phyloP scores from a whole-genome alignment of 208 protist species.

The Acanthamoeba quina region DNA sequence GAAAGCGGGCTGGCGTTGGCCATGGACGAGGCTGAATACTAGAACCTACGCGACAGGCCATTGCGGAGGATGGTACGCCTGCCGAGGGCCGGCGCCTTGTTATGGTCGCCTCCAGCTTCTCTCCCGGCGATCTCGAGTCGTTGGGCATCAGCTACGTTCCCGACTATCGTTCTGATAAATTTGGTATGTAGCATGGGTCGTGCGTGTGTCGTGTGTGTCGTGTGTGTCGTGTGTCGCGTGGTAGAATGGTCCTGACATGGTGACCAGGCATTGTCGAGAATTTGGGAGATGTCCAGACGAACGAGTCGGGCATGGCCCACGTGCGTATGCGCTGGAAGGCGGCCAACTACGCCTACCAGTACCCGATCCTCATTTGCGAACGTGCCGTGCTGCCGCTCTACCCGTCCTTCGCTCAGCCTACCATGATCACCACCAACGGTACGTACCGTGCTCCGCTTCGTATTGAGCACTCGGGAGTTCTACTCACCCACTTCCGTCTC shows the following conservation, averaged over 20 bases:
- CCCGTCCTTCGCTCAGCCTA: background rate
- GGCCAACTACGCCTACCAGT: conserved; percentile 44
- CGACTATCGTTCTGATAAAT: conserved; percentile 30
- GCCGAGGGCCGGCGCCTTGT: background rate
- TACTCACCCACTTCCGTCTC: background rate
- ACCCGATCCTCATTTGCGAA: conserved; percentile 22
- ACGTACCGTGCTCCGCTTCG: too few relatives aligned
- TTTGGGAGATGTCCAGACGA: background rate
- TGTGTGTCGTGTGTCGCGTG: background rate
- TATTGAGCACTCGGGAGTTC: too few relatives aligned
- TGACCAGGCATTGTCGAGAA: conserved; percentile 38
- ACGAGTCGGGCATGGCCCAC: background rate
- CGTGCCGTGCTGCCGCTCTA: background rate
- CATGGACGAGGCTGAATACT: background rate
- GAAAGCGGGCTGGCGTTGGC: too few relatives aligned
- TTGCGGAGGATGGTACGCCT: background rate
- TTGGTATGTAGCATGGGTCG: background rate
- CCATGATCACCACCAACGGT: conserved; percentile 23
- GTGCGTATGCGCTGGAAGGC: conserved; percentile 24
- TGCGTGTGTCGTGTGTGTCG: too few relatives aligned
- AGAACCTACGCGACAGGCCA: background rate
- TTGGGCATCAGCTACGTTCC: conserved; percentile 29
- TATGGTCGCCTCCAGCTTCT: background rate
- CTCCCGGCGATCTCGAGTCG: background rate
- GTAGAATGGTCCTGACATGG: background rate